These are phyloP conservation scores for Gaertneriomyces semiglobifer DNA, from an alignment of 192 early-diverging fungal genomes.

Conservation along the genomic window DNA sequence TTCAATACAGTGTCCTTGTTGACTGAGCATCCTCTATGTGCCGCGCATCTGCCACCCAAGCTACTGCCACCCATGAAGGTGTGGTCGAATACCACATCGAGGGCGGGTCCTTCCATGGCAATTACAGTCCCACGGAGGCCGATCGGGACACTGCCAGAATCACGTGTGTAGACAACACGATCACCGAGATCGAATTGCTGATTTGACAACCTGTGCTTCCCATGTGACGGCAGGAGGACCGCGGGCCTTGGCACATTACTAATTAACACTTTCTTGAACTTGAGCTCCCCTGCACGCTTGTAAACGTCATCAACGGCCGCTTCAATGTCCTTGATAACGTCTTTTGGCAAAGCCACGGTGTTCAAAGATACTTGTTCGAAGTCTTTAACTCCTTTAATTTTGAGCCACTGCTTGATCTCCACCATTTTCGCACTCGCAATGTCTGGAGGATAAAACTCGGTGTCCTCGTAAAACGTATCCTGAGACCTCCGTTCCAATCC, in stretches of 20 bases:
- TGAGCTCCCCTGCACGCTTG: slow-evolving; percentile 13
- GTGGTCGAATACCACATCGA: slow-evolving; percentile 88
- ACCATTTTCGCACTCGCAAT: slow-evolving; percentile 44
- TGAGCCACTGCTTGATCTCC: slow-evolving; percentile 66
- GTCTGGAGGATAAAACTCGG: slow-evolving; percentile 57
- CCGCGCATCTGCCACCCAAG: slow-evolving; percentile 58
- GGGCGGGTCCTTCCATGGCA: slow-evolving; percentile 64
- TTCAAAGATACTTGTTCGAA: slow-evolving; percentile 63
- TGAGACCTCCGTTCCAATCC: slow-evolving; percentile 33
- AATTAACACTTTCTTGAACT: slow-evolving; percentile 36
- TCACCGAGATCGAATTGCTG: slow-evolving; percentile 87
- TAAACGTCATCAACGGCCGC: slow-evolving; percentile 46
- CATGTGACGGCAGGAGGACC: slow-evolving; percentile 77
- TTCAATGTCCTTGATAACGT: slow-evolving; percentile 60
- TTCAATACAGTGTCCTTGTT: slow-evolving; percentile 67
- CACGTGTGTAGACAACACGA: slow-evolving; percentile 72
- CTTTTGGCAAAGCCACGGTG: slow-evolving; percentile 61
- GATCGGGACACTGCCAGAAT: slow-evolving; percentile 71
- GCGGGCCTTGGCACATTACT: slow-evolving; percentile 53
- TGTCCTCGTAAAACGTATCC: slow-evolving; percentile 56
- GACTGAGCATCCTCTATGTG: slow-evolving; percentile 66
- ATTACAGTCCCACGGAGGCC: slow-evolving; percentile 82
- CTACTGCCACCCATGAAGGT: slow-evolving; percentile 74
- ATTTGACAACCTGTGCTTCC: slow-evolving; percentile 61
- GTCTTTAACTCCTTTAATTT: slow-evolving; percentile 54